A percentile compares a stretch with the other conserved stretches of the same genome.
phyloP scores from a whole-genome alignment of 495 filamentous ascomycete genomes.

The Podospora tetraspora region DNA sequence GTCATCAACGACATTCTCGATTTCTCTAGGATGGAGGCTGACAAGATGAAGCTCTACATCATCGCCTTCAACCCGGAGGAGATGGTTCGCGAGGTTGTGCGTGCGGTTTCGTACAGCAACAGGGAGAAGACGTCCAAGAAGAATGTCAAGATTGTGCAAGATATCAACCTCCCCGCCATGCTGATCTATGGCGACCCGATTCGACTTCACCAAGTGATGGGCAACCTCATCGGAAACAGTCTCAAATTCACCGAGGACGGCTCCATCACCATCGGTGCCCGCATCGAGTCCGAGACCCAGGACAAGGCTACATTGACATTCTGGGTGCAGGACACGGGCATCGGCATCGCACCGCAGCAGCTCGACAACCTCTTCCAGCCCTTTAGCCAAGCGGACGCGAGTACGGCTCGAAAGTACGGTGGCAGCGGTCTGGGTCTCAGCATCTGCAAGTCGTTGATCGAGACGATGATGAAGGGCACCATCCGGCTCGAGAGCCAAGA shows the following conservation, averaged over 20 bases:
- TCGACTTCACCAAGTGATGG: constrained; percentile 84
- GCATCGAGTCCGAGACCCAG: constrained; percentile 61
- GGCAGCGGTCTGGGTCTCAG: constrained; percentile 85
- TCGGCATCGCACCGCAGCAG: constrained; percentile 79
- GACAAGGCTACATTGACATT: constrained; percentile 69
- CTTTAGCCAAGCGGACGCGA: constrained; percentile 85
- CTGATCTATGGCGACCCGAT: constrained; percentile 89
- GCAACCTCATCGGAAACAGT: constrained; percentile 88
- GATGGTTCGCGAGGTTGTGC: constrained; percentile 81
- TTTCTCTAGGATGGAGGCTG: constrained; percentile 89
- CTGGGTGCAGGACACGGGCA: constrained; percentile 85
- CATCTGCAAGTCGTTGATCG: constrained; percentile 92
- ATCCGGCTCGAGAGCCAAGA: constrained; percentile 76
- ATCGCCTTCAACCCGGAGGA: constrained; percentile 80
- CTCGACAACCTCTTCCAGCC: constrained; percentile 80
- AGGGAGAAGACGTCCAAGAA: constrained; percentile 61
- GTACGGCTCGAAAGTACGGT: constrained; percentile 81
- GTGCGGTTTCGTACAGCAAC: constrained; percentile 80
- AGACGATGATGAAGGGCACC: constrained; percentile 79
- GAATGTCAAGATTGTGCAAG: constrained; percentile 58
- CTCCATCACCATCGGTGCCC: constrained; percentile 72
- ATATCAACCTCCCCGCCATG: constrained; percentile 68
- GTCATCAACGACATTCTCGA: constrained; percentile 95
- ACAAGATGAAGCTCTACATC: constrained; percentile 89
- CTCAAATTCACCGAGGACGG: constrained; percentile 90